phyloP scores from a whole-genome alignment of 1,139 yeast species.

The Hemisphaericaspora xylofermentans region DNA sequence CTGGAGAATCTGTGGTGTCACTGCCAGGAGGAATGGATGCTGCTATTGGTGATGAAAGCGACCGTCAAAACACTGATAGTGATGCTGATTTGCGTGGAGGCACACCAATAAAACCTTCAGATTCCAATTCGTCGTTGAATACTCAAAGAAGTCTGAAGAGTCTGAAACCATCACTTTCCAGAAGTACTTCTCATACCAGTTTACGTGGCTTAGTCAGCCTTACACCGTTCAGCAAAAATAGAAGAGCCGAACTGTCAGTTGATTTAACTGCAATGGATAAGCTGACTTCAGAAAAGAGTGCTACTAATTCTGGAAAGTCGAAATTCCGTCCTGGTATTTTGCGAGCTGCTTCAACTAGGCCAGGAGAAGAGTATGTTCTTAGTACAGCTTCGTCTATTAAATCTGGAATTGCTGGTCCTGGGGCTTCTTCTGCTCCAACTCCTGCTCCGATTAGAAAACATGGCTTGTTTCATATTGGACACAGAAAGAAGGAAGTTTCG shows the following conservation, averaged over 20 bases:
- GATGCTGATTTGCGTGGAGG: slow-evolving; percentile 1
- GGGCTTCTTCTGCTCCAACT: slow-evolving; percentile 5
- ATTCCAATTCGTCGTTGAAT: slow-evolving; percentile 8
- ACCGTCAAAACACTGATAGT: slow-evolving; percentile 1
- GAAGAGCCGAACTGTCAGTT: slow-evolving; percentile 27
- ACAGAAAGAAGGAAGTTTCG: slow-evolving; percentile 15
- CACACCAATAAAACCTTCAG: slow-evolving; percentile 4
- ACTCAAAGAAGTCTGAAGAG: slow-evolving; percentile 7
- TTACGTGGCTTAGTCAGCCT: slow-evolving; percentile 27
- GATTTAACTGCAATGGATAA: slow-evolving; percentile 24
- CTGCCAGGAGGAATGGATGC: neutral
- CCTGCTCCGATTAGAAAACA: slow-evolving; percentile 20
- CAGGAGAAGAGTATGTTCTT: slow-evolving; percentile 15
- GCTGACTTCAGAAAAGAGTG: slow-evolving; percentile 11
- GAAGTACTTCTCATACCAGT: slow-evolving; percentile 25
- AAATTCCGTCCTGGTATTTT: slow-evolving; percentile 10
- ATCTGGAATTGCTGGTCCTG: slow-evolving; percentile 11
- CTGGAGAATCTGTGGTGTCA: neutral
- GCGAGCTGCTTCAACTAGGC: slow-evolving; percentile 13
- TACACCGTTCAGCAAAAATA: slow-evolving; percentile 26
- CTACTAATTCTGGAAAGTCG: slow-evolving; percentile 4
- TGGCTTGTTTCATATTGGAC: slow-evolving; percentile 25
- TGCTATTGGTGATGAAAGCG: neutral
- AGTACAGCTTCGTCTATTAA: slow-evolving; percentile 13
- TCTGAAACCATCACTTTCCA: slow-evolving; percentile 17